Evolutionary conservation across 2,329 filamentous ascomycete species (phyloP), one percentile per base, ranked within the genome.

Genomic region (Myriosclerotinia scirpicola): DNA sequence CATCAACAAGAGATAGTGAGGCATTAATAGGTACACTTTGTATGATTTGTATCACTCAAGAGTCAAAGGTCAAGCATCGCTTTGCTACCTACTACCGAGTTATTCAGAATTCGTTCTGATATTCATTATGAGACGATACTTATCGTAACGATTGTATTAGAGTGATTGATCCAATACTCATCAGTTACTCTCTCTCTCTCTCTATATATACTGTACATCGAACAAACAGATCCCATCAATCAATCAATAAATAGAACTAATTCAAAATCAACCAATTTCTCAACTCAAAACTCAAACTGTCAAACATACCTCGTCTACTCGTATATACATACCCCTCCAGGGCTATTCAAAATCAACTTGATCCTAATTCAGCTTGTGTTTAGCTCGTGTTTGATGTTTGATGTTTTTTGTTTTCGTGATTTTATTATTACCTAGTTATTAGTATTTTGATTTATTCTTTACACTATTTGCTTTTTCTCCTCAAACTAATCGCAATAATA

Each of bases 21-120:
- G 26, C 20, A 40, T 59, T 30, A 11, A 48, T 36, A 60, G 42
- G n/a, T 48, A 60, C 56, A 60, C 36, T 48, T 60, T 48, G 36
- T 38, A 48, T 48, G 42, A 22, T 46, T 15, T 60, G 42, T 22
- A 48, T 48, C 42, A 36, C 34, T 36, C 30, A 50, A 30, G 38
- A 52, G n/a, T 30, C 48, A 22, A 26, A 48, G 5, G 48, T 30
- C 22, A 12, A 20, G 48, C 48, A 26, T 30, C 17, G 5, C 48
- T 14, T 26, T 9, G 1, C 58, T 50, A 26, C 34, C 58, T 50
- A 26, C 34, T 40, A 48, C 44, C 15, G 7, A 4, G 46, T 38
- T 20, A 20, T 60, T 60, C 30, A 36, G 34, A 30, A 15, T 38
- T 38, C 2, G 12, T 17, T 50, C 17, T 46, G 17, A 5, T 7